phyloP scores from a whole-genome alignment of 805 yeast genomes.

The Myxozyma kluyveri region DNA sequence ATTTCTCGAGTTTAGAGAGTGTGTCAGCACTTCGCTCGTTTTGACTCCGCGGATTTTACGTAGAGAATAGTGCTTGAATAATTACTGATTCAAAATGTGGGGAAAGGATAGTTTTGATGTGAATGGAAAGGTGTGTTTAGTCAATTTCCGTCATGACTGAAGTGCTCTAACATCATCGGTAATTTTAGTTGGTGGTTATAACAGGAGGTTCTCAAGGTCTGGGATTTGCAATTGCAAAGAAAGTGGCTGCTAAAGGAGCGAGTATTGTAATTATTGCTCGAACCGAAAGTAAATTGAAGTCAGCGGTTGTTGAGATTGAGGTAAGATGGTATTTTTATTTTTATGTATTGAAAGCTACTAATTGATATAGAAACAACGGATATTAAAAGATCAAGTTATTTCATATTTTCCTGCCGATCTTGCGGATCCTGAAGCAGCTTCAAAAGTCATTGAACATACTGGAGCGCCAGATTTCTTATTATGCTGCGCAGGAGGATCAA shows the following conservation, averaged over 20 bases:
- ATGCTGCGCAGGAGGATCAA: conserved; percentile 61
- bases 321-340: not conserved
- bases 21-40: too few relatives aligned
- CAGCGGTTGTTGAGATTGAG: conserved; percentile 49
- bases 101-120: not conserved
- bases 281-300: conserved; percentile 56
- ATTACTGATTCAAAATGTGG: too few relatives aligned
- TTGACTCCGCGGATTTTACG: too few relatives aligned
- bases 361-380: conserved; percentile 26
- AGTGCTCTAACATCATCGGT: too few relatives aligned
- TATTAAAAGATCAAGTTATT: conserved; percentile 39
- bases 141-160: not conserved
- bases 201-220: conserved; percentile 95
- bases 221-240: conserved; percentile 73
- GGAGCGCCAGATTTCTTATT: conserved; percentile 66
- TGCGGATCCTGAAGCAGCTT: conserved; percentile 52
- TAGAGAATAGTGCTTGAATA: too few relatives aligned
- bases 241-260: conserved; percentile 54
- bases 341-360: not conserved
- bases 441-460: conserved; percentile 44
- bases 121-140: not conserved
- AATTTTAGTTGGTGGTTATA: conserved; percentile 57
- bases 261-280: conserved; percentile 75
- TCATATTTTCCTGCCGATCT: conserved; percentile 63
- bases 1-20: too few relatives aligned